Evolutionary conservation across 805 yeast genomes (phyloP).

Genomic region (Teunomyces funiuensis): DNA sequence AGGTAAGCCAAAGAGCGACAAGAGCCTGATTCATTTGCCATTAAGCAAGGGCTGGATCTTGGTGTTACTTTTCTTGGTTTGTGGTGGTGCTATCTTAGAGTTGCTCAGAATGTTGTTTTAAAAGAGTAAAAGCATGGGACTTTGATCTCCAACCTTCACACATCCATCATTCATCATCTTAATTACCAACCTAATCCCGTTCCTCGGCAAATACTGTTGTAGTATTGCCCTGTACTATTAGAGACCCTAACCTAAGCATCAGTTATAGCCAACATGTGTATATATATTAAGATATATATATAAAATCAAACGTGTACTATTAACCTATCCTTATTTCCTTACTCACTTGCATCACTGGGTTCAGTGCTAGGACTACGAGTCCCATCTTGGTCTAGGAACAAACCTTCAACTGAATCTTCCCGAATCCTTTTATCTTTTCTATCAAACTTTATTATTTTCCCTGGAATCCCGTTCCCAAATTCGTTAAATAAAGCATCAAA

Average conservation of each 20-base stretch:
- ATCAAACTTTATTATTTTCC: slow-evolving; percentile 5
- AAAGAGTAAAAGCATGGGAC: too few relatives aligned
- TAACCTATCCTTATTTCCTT: not conserved
- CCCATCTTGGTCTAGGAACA: not conserved
- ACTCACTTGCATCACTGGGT: slow-evolving; percentile 2
- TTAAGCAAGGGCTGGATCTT: slow-evolving; percentile 65
- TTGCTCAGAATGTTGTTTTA: slow-evolving; percentile 55
- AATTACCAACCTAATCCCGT: not conserved
- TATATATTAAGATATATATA: slow-evolving; percentile 1
- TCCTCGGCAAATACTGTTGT: not conserved
- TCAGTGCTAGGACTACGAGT: slow-evolving; percentile 2
- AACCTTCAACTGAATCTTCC: not conserved
- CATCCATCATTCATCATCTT: not conserved
- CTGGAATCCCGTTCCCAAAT: slow-evolving; percentile 23
- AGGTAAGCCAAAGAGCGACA: slow-evolving; percentile 62
- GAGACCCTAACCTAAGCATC: slow-evolving; percentile 1
- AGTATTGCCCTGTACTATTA: slow-evolving; percentile 2
- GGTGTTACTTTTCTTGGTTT: slow-evolving; percentile 61
- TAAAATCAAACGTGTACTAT: not conserved
- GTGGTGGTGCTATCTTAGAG: slow-evolving; percentile 84
- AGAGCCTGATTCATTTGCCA: slow-evolving; percentile 46
- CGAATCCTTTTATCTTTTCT: not conserved
- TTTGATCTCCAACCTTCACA: not conserved
- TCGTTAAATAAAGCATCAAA: slow-evolving; percentile 20
- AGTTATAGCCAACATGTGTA: too few relatives aligned